phyloP scores from a whole-genome alignment of 1,284 basidiomycete genomes.

The Pholiota adiposa region DNA sequence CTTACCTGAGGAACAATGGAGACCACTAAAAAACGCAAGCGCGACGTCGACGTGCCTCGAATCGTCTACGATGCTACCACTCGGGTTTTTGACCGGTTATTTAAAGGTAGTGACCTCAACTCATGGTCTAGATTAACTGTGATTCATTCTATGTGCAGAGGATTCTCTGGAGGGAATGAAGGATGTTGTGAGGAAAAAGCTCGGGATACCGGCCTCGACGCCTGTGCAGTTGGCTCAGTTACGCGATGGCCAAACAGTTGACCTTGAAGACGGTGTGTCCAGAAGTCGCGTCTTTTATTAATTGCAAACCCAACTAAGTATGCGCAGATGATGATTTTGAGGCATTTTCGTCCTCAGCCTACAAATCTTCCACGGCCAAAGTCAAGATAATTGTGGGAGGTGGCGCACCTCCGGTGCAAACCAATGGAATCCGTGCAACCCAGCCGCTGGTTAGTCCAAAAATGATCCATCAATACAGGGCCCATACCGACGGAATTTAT shows the following conservation, averaged over 20 bases:
- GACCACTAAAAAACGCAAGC: conserved; percentile 47
- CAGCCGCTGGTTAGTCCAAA: not conserved
- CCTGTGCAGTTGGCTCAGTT: conserved; percentile 58
- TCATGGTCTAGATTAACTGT: not conserved
- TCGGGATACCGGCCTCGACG: conserved; percentile 47
- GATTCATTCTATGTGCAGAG: conserved; percentile 43
- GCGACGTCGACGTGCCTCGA: conserved; percentile 47
- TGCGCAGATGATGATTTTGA: conserved; percentile 74
- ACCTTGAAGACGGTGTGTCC: conserved; percentile 71
- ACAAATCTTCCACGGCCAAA: conserved; percentile 26
- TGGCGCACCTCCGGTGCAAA: not conserved
- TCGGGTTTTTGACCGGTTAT: conserved; percentile 64
- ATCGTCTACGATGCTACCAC: conserved; percentile 57
- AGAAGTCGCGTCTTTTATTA: not conserved
- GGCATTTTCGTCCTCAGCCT: conserved; percentile 59
- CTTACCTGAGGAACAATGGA: conserved; percentile 38
- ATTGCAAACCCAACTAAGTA: conserved; percentile 1
- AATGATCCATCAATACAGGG: not conserved
- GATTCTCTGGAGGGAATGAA: conserved; percentile 60
- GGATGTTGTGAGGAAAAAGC: conserved; percentile 60
- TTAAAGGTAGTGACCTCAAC: conserved; percentile 52
- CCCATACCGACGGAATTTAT: too few relatives aligned
- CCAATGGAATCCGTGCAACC: not conserved
- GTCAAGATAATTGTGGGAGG: conserved; percentile 19
- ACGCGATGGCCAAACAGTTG: conserved; percentile 55